phyloP scores from a whole-genome alignment of 2,329 filamentous ascomycete species.

The Parascedosporium putredinis region DNA sequence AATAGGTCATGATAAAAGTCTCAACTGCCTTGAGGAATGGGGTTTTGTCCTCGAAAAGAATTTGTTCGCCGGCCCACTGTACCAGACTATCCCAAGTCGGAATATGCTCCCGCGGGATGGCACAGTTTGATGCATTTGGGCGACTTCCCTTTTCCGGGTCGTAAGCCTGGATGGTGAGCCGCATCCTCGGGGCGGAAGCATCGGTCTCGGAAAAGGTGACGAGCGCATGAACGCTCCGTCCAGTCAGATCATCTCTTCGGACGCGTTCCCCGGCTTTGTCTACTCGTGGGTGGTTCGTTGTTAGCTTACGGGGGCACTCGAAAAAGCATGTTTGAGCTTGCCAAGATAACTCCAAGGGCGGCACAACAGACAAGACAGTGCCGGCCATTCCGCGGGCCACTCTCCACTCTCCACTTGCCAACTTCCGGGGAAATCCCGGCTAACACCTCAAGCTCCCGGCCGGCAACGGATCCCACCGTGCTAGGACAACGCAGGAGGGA shows the following conservation, averaged over 20 bases:
- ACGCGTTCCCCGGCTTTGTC: background rate
- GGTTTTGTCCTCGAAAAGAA: constrained; percentile 20
- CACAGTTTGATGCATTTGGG: constrained; percentile 3
- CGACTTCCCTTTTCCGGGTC: background rate
- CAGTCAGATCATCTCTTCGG: constrained; percentile 6
- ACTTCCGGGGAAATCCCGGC: too few relatives aligned
- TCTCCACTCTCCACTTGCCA: too few relatives aligned
- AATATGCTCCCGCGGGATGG: constrained; percentile 24
- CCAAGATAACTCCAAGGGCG: too few relatives aligned
- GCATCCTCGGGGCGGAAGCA: constrained; percentile 3
- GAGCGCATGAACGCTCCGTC: constrained; percentile 3
- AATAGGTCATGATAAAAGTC: constrained; percentile 27
- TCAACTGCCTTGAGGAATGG: constrained; percentile 23
- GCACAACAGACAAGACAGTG: too few relatives aligned
- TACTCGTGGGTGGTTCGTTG: too few relatives aligned
- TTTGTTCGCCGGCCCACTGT: constrained; percentile 27
- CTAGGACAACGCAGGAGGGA: too few relatives aligned
- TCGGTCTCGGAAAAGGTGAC: constrained; percentile 6
- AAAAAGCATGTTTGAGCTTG: too few relatives aligned
- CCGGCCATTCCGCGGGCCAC: too few relatives aligned
- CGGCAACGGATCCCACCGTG: too few relatives aligned
- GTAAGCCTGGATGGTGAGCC: constrained; percentile 5
- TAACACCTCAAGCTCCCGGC: too few relatives aligned
- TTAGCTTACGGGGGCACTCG: too few relatives aligned
- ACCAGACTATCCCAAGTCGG: constrained; percentile 25